These are phyloP conservation scores for Trametes cingulata DNA, from an alignment of 768 basidiomycete species.

Conservation along the genomic window DNA sequence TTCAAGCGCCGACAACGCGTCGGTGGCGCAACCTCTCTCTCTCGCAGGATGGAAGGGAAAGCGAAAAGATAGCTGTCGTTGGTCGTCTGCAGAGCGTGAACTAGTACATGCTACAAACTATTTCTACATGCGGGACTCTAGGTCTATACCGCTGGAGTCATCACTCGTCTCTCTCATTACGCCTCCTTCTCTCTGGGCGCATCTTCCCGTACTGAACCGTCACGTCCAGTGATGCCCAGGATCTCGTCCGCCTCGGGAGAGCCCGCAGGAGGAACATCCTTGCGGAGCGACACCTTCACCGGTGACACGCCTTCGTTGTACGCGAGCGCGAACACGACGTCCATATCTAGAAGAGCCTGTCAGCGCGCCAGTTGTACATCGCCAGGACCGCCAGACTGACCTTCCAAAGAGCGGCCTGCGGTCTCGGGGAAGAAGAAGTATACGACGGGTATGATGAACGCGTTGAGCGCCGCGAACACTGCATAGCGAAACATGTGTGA, in stretches of 20 bases:
- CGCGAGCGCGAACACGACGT: constrained; percentile 38
- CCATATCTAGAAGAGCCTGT: no score
- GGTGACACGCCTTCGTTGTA: constrained; percentile 37
- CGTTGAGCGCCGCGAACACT: constrained; percentile 60
- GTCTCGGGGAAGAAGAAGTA: constrained; percentile 67
- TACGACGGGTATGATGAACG: constrained; percentile 55
- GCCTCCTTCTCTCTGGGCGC: background rate
- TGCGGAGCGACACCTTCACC: constrained; percentile 35
- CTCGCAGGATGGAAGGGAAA: no score
- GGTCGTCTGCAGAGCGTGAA: background rate
- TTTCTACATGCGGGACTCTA: constrained; percentile 11
- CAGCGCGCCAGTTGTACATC: no score
- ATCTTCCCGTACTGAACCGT: background rate
- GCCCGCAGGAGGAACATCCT: constrained; percentile 36
- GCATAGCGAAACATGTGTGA: background rate
- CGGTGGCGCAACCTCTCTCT: background rate
- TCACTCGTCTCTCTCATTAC: background rate
- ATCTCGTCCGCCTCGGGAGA: constrained; percentile 39
- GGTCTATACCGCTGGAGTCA: background rate
- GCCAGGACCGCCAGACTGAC: constrained; percentile 20
- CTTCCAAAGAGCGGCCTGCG: constrained; percentile 58
- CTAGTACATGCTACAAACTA: constrained; percentile 3
- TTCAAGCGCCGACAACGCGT: constrained; percentile 15
- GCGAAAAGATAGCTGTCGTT: no score
- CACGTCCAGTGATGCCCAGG: constrained; percentile 27